A percentile compares a stretch with the other conserved stretches of the same genome.
phyloP scores from a whole-genome alignment of 495 filamentous ascomycete genomes.

The Aspergillus incahuasiensis region DNA sequence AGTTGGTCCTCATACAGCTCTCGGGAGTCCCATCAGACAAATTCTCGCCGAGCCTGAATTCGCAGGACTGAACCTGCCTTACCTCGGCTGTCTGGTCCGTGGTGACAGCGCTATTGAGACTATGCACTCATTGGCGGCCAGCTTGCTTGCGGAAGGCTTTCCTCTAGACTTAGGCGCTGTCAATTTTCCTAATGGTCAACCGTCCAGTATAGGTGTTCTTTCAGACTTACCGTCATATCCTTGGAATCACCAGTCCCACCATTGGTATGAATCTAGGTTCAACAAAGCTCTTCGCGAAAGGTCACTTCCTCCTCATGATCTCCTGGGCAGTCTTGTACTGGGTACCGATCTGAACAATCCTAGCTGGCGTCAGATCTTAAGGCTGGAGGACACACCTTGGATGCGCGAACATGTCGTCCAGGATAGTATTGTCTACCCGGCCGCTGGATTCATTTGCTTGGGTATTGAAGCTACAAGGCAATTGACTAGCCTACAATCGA shows the following conservation, averaged over 20 bases:
- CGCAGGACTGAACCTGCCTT: background rate
- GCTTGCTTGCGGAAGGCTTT: background rate
- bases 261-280: constrained; percentile 19
- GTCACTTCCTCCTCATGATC: constrained; percentile 32
- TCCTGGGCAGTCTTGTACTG: constrained; percentile 35
- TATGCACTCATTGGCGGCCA: background rate
- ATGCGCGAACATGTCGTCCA: constrained; percentile 35
- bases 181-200: background rate
- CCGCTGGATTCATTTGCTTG: background rate
- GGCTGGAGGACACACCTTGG: constrained; percentile 40
- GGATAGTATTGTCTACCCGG: background rate
- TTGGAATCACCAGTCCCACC: background rate
- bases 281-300: constrained; percentile 39
- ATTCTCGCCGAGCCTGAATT: background rate
- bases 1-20: constrained; percentile 1
- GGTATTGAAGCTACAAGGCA: background rate
- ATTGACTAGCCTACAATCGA: background rate
- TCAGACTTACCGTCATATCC: constrained; percentile 2
- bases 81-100: background rate
- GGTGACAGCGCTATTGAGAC: background rate
- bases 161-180: background rate
- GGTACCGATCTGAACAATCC: constrained; percentile 33
- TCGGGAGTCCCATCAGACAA: background rate
- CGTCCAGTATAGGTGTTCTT: background rate
- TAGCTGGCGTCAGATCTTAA: constrained; percentile 45